Percentiles rank a stretch among this genome's conserved stretches.
phyloP scores from a whole-genome alignment of 1,284 basidiomycete genomes.

The Moesziomyces globuligerus region DNA sequence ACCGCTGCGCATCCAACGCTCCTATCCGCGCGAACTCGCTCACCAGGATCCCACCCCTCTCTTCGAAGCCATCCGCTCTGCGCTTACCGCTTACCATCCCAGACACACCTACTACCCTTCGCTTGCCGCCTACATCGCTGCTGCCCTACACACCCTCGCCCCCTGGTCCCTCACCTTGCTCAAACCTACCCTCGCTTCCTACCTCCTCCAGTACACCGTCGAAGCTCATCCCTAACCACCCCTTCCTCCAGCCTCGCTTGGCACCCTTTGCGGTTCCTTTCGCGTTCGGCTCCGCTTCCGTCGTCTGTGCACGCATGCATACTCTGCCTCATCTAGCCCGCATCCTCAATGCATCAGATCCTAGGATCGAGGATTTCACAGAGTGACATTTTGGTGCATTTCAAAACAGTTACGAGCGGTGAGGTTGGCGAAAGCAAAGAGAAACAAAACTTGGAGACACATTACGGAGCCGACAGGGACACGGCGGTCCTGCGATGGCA shows the following conservation, averaged over 20 bases:
- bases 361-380: too few relatives aligned
- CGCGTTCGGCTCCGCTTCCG: too few relatives aligned
- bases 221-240: neutral
- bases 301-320: too few relatives aligned
- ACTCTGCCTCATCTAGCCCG: too few relatives aligned
- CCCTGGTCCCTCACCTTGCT: conserved; percentile 24
- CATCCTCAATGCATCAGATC: too few relatives aligned
- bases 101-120: conserved; percentile 18
- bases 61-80: conserved; percentile 31
- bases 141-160: conserved; percentile 1
- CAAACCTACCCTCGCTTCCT: conserved; percentile 13
- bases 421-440: too few relatives aligned
- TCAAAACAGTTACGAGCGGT: too few relatives aligned
- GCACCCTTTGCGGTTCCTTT: too few relatives aligned
- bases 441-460: too few relatives aligned
- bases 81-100: conserved; percentile 30
- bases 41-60: conserved; percentile 38
- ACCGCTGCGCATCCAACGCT: conserved; percentile 4
- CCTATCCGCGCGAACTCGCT: conserved; percentile 16
- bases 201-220: conserved; percentile 7
- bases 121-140: neutral
- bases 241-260: neutral
- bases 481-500: too few relatives aligned
- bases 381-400: too few relatives aligned
- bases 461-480: too few relatives aligned